Conservation (phyloP, 345 rosid species). For the Linum lewisii region DNA sequence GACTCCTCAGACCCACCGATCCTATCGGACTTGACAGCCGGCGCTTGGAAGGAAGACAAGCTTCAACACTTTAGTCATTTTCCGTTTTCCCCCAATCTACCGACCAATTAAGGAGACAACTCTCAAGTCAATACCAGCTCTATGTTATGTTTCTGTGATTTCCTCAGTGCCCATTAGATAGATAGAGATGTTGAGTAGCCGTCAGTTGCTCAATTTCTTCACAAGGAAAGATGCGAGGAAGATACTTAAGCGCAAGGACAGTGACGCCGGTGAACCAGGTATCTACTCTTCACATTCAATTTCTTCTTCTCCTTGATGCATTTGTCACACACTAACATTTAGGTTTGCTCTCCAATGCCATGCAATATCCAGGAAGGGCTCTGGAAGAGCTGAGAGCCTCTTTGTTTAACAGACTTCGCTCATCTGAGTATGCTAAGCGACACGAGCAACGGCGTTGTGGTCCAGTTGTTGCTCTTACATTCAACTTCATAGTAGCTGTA, state of each 20-base stretch:
- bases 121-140: too few relatives aligned
- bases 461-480: slow-evolving; percentile 63
- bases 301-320: background rate
- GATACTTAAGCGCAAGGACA: slow-evolving; percentile 83
- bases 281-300: background rate
- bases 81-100: too few relatives aligned
- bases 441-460: slow-evolving; percentile 54
- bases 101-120: too few relatives aligned
- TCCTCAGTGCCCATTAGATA: background rate
- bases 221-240: slow-evolving; percentile 55
- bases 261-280: slow-evolving; percentile 86
- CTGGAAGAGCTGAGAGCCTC: slow-evolving; percentile 66
- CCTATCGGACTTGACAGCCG: too few relatives aligned
- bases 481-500: slow-evolving; percentile 71
- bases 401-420: slow-evolving; percentile 49
- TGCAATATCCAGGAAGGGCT: slow-evolving; percentile 43
- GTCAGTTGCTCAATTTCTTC: slow-evolving; percentile 39
- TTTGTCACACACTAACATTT: too few relatives aligned
- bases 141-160: slow-evolving; percentile 5
- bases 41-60: too few relatives aligned
- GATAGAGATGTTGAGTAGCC: slow-evolving; percentile 22
- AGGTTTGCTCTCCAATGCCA: background rate
- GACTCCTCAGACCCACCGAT: too few relatives aligned
- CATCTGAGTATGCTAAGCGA: slow-evolving; percentile 49
- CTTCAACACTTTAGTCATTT: too few relatives aligned